Evolutionary conservation across 495 filamentous ascomycete species (phyloP).

Genomic region (Cercophora sp.): DNA sequence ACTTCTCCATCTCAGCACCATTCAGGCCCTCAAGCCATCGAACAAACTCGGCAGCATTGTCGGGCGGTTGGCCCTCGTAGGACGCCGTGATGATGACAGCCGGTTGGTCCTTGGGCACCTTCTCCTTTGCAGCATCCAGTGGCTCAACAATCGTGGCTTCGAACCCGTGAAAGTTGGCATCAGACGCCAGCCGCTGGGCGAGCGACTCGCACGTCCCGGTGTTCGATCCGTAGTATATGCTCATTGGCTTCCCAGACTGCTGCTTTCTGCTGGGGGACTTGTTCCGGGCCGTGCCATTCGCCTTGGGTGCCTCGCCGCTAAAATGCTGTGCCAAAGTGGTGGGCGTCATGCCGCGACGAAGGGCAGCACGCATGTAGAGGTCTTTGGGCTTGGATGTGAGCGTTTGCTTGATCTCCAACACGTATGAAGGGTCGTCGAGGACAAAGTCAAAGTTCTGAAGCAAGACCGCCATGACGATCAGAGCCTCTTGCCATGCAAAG

Average conservation of each 20-base stretch:
- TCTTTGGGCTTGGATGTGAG: slow-evolving; percentile 74
- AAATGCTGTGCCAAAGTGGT: slow-evolving; percentile 54
- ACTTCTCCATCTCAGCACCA: slow-evolving; percentile 45
- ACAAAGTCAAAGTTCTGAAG: slow-evolving; percentile 62
- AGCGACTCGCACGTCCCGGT: slow-evolving; percentile 72
- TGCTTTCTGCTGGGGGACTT: slow-evolving; percentile 13
- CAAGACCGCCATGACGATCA: slow-evolving; percentile 51
- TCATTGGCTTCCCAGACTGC: slow-evolving; percentile 41
- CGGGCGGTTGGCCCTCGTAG: slow-evolving; percentile 72
- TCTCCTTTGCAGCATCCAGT: slow-evolving; percentile 59
- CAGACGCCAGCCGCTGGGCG: slow-evolving; percentile 57
- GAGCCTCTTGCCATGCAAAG: slow-evolving; percentile 62
- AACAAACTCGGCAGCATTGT: slow-evolving; percentile 68
- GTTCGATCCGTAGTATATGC: slow-evolving; percentile 71
- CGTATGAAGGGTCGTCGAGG: slow-evolving; percentile 55
- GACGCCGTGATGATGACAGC: slow-evolving; percentile 65
- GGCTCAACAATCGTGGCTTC: slow-evolving; percentile 48
- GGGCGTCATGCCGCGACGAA: slow-evolving; percentile 56
- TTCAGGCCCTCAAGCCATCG: slow-evolving; percentile 58
- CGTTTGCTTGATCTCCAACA: slow-evolving; percentile 64
- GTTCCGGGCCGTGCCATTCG: background rate
- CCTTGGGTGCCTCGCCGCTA: slow-evolving; percentile 11
- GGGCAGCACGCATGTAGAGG: slow-evolving; percentile 63
- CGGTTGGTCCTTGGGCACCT: slow-evolving; percentile 57
- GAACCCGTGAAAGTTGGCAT: slow-evolving; percentile 57